A percentile compares a stretch with the other conserved stretches of the same genome.
These are phyloP conservation scores for Paspalum notatum DNA, from an alignment of 176 grass and related monocot species.

Conservation along the genomic window DNA sequence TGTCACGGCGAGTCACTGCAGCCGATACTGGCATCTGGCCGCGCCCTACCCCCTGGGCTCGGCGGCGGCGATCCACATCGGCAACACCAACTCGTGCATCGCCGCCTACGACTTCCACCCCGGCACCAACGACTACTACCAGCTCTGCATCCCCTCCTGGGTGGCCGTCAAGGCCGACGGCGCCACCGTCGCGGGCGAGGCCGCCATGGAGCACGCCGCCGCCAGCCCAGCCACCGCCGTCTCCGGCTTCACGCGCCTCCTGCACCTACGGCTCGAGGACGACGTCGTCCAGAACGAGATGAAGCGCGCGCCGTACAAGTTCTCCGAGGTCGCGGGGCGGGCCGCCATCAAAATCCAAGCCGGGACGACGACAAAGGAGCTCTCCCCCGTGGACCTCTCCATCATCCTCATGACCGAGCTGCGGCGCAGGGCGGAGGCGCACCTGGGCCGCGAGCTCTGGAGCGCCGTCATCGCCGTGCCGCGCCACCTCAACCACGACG, in stretches of 20 bases:
- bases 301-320: conserved; percentile 6
- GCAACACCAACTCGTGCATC: conserved; percentile 35
- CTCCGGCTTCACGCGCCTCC: conserved; percentile 5
- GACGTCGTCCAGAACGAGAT: background rate
- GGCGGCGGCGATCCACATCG: conserved; percentile 16
- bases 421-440: background rate
- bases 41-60: background rate
- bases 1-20: background rate
- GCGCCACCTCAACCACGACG: background rate
- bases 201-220: conserved; percentile 21
- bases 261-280: background rate
- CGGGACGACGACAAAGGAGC: background rate
- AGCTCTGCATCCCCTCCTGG: conserved; percentile 37
- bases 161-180: conserved; percentile 16
- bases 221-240: background rate
- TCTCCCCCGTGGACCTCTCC: background rate
- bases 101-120: background rate
- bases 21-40: accelerated
- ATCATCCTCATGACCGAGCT: background rate
- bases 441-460: background rate
- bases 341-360: background rate
- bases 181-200: conserved; percentile 12
- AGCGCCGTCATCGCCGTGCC: background rate
- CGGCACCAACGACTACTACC: background rate
- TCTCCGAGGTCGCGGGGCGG: background rate